Percentiles rank a stretch among this genome's conserved stretches.
Evolutionary conservation across 2,329 filamentous ascomycete species (phyloP).

Genomic region (Metarhizium rileyi): DNA sequence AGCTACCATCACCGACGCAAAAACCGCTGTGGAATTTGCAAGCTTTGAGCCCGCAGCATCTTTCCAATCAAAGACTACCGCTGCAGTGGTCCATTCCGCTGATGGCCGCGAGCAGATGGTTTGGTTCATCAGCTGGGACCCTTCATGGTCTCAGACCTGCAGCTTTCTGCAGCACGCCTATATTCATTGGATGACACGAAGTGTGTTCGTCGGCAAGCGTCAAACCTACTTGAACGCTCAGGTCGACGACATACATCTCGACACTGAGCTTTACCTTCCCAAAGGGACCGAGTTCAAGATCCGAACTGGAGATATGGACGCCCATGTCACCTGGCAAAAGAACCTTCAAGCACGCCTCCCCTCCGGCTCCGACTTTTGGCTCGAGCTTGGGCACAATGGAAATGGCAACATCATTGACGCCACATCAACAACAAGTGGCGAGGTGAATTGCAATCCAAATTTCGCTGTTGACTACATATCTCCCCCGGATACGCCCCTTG

Average conservation of each 20-base stretch:
- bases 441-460: conserved; percentile 28
- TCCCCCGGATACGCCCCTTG: conserved; percentile 34
- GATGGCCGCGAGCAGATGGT: conserved; percentile 50
- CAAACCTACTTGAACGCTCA: conserved; percentile 45
- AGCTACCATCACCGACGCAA: conserved; percentile 42
- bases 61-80: conserved; percentile 31
- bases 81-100: conserved; percentile 51
- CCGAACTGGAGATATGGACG: conserved; percentile 34
- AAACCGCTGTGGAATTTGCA: conserved; percentile 44
- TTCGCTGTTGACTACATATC: conserved; percentile 34
- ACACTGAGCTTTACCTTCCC: conserved; percentile 39
- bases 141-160: conserved; percentile 36
- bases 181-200: conserved; percentile 53
- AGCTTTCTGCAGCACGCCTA: conserved; percentile 52
- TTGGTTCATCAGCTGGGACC: conserved; percentile 44
- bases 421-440: conserved; percentile 33
- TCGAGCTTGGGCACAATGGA: conserved; percentile 45
- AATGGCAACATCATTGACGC: conserved; percentile 41
- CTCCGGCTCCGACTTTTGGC: conserved; percentile 38
- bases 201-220: conserved; percentile 46
- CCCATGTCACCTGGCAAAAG: conserved; percentile 32
- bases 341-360: conserved; percentile 37
- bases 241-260: conserved; percentile 53
- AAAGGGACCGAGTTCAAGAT: conserved; percentile 38
- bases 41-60: conserved; percentile 36